Base-by-base conservation (phyloP, 805 yeast genomes). In the Suhomyces kilbournensis region DNA sequence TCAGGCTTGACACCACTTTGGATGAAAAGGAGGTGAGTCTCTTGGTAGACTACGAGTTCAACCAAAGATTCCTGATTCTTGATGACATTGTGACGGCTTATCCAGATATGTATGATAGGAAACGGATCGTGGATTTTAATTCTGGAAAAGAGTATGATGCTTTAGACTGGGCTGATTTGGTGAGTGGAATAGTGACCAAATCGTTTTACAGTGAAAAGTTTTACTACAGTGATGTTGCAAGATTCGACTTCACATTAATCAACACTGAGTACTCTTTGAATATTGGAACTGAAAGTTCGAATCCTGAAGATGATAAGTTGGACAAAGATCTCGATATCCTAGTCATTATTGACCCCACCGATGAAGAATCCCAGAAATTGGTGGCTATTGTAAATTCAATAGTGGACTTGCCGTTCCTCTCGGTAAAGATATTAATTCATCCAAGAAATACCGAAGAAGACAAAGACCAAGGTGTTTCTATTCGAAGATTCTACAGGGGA, bases 311-410 rank as follows among this genome's bases (percentile, higher is more conserved):
- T 40, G 6, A 23, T 17, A 40, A 40, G 8, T 40, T 40, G 44
- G 51, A 62, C 2, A 74, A 78, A 30, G 66, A 69, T 15, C 63
- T 90, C 19, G 86, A 86, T 54, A 61, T 91, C 4, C 66, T 81
- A 4, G 71, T 88, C 0, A 67, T 88, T 1, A 61, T 89, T 39
- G 91, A 94, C 64, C 97, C 98, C 1, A 66, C 83, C 1, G 79
- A 81, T 53, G 92, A 87, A 58, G 60, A 71, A 14, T 79, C 96
- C 0, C 98, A 90, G 60, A 81, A 79, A 47, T 60, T 83, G 7
- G 58, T 86, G 0, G 70, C 86, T 0, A 63, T 87, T 15, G 62
- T 68, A 3, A 58, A 65, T 3, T 58, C 80, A 0, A 56, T 86
- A 7, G 65, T 67, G 30, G 65, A 71, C 22, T 60, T 83, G 25